phyloP scores from a whole-genome alignment of 164 flowering plant genomes.

The Stephania yunnanensis region DNA sequence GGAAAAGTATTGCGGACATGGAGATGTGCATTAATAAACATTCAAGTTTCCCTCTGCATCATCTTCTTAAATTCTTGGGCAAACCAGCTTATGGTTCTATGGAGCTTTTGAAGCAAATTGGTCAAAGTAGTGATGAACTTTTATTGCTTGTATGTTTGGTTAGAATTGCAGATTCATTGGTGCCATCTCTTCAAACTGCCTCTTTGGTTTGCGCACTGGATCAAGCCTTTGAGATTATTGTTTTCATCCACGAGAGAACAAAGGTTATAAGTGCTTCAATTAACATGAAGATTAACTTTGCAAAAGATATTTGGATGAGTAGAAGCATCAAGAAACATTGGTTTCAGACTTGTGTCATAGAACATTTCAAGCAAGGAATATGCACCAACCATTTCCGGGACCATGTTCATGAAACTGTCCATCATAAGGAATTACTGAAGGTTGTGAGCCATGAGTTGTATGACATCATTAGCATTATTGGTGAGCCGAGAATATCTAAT shows the following conservation, averaged over 20 bases:
- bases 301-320: background rate
- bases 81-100: background rate
- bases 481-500: background rate
- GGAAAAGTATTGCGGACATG: background rate
- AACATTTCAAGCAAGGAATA: background rate
- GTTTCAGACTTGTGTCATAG: background rate
- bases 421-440: background rate
- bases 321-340: background rate
- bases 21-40: background rate
- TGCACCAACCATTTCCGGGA: background rate
- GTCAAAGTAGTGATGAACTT: background rate
- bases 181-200: too few species aligned
- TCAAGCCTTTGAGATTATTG: background rate
- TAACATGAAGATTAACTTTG: background rate
- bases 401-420: background rate
- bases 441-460: background rate
- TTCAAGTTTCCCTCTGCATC: background rate
- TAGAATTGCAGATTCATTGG: background rate
- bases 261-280: background rate
- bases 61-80: background rate
- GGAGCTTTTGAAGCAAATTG: too few species aligned
- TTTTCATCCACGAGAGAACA: background rate
- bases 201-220: background rate
- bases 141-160: background rate
- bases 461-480: background rate